Percentiles rank a stretch among this genome's conserved stretches.
phyloP scores from a whole-genome alignment of 129 eudicot genomes.

The Tagetes erecta region DNA sequence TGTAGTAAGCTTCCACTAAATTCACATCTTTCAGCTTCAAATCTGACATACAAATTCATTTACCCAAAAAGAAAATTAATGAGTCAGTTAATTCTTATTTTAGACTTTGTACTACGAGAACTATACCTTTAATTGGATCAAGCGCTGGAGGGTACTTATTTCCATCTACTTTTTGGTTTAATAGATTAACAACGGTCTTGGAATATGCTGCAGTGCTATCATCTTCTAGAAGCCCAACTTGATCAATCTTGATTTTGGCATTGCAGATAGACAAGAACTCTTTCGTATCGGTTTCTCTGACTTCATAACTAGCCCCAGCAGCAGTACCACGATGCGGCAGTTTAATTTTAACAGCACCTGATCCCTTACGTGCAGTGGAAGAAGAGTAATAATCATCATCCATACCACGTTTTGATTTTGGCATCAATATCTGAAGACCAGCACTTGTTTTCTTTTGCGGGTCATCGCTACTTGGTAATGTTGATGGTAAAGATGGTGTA shows the following conservation, averaged over 20 bases:
- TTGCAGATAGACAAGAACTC: conserved; percentile 80
- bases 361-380: conserved; percentile 70
- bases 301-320: conserved; percentile 83
- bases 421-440: conserved; percentile 62
- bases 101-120: neutral
- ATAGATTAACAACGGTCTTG: conserved; percentile 62
- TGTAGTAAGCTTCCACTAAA: conserved; percentile 68
- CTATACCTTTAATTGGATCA: conserved; percentile 84
- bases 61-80: neutral
- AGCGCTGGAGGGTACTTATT: conserved; percentile 90
- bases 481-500: conserved; percentile 68
- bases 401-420: conserved; percentile 79
- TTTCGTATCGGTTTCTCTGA: conserved; percentile 64
- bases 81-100: neutral
- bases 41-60: conserved; percentile 47
- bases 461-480: conserved; percentile 37
- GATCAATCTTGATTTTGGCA: conserved; percentile 72
- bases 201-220: conserved; percentile 82
- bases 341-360: conserved; percentile 70
- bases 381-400: conserved; percentile 89
- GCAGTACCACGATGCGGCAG: conserved; percentile 83
- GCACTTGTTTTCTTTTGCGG: conserved; percentile 37
- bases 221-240: conserved; percentile 85
- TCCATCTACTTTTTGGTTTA: conserved; percentile 66
- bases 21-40: conserved; percentile 73